phyloP scores from a whole-genome alignment of 768 basidiomycete genomes.

The Coprinopsis cinerea region DNA sequence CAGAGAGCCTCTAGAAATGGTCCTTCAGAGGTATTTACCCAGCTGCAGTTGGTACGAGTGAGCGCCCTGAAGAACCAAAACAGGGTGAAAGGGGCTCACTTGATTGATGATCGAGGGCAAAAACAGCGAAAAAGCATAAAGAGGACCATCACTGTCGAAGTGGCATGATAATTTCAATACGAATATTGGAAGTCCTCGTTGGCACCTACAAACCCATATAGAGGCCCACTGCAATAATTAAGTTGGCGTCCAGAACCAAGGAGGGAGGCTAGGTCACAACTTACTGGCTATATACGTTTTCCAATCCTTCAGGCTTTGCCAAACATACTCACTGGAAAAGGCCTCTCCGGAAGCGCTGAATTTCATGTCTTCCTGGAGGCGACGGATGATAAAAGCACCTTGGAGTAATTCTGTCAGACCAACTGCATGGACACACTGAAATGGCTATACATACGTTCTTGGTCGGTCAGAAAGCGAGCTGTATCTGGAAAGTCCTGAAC shows the following conservation, averaged over 20 bases:
- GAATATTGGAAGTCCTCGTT: slow-evolving; percentile 1
- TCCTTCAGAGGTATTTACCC: too few species aligned
- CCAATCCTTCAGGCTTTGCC: slow-evolving; percentile 60
- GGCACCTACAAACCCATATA: slow-evolving; percentile 60
- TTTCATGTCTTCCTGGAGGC: slow-evolving; percentile 59
- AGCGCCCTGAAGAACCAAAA: slow-evolving; percentile 28
- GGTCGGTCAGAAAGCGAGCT: slow-evolving; percentile 60
- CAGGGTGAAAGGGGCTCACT: slow-evolving; percentile 27
- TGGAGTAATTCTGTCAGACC: background rate
- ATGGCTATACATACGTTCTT: slow-evolving; percentile 43
- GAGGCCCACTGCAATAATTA: slow-evolving; percentile 46
- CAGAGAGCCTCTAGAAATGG: background rate
- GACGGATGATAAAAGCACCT: slow-evolving; percentile 56
- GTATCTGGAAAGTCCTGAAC: slow-evolving; percentile 76
- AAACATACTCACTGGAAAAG: slow-evolving; percentile 49
- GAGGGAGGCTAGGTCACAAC: slow-evolving; percentile 17
- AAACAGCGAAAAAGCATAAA: slow-evolving; percentile 51
- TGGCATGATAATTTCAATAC: slow-evolving; percentile 3
- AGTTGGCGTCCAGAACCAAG: background rate
- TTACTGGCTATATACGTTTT: slow-evolving; percentile 69
- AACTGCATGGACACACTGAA: background rate
- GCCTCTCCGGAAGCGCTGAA: slow-evolving; percentile 59
- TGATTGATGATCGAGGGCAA: slow-evolving; percentile 50
- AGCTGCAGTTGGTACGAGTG: background rate
- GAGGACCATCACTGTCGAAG: slow-evolving; percentile 42